These are phyloP conservation scores for Monosporascus sp. DNA, from an alignment of 2,329 filamentous ascomycete genomes.

Conservation along the genomic window DNA sequence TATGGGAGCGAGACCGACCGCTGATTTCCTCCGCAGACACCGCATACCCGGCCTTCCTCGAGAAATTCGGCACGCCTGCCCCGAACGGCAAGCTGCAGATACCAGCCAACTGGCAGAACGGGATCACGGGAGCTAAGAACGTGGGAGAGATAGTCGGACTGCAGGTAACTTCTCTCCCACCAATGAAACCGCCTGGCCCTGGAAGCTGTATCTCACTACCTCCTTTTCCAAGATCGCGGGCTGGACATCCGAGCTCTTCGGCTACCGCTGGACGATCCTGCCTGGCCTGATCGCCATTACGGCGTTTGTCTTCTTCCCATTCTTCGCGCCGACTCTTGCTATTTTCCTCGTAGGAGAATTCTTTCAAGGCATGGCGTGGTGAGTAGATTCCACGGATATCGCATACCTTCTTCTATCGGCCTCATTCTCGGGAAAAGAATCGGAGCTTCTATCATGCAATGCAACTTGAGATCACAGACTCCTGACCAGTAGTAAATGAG, in stretches of 20 bases:
- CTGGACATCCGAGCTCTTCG: constrained; percentile 34
- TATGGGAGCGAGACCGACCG: too few relatives aligned
- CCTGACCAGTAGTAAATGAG: too few relatives aligned
- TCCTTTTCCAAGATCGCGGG: constrained; percentile 30
- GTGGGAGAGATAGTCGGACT: constrained; percentile 43
- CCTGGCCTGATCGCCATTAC: constrained; percentile 29
- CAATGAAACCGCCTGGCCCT: background rate
- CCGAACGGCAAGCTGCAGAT: constrained; percentile 34
- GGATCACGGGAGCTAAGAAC: constrained; percentile 36
- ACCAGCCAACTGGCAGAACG: constrained; percentile 42
- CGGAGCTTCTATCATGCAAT: too few relatives aligned
- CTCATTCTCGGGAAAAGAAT: too few relatives aligned
- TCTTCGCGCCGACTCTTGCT: constrained; percentile 31
- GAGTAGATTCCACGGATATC: background rate
- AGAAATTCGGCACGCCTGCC: constrained; percentile 26
- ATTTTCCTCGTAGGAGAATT: constrained; percentile 34
- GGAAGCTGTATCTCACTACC: background rate
- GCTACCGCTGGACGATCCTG: constrained; percentile 36
- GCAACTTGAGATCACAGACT: too few relatives aligned
- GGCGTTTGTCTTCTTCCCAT: constrained; percentile 36
- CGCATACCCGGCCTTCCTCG: constrained; percentile 30
- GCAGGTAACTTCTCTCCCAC: constrained; percentile 16
- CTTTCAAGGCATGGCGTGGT: constrained; percentile 35
- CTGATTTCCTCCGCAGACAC: constrained; percentile 22
- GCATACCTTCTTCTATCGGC: too few relatives aligned